phyloP scores from a whole-genome alignment of 192 early-diverging fungal species.

The Geranomyces variabilis region DNA sequence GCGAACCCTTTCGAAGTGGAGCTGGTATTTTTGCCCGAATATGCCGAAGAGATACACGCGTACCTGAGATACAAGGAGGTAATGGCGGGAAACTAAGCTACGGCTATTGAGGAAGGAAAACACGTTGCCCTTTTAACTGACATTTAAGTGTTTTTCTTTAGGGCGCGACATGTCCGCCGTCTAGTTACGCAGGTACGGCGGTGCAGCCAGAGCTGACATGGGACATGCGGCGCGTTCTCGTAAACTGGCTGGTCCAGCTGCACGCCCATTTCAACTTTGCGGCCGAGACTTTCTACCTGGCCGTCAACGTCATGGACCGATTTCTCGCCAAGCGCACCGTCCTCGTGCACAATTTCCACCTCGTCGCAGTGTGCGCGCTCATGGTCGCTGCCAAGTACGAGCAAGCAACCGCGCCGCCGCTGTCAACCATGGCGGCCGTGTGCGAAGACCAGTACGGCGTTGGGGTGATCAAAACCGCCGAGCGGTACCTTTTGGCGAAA shows the following conservation, averaged over 20 bases:
- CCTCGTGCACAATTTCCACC: conserved; percentile 71
- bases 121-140: not conserved
- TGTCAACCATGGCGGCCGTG: conserved; percentile 75
- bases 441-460: conserved; percentile 52
- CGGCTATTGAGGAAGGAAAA: not conserved
- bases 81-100: not conserved
- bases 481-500: conserved; percentile 58
- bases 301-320: conserved; percentile 83
- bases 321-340: conserved; percentile 77
- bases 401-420: conserved; percentile 72
- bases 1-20: not conserved
- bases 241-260: conserved; percentile 86
- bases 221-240: conserved; percentile 78
- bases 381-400: conserved; percentile 86
- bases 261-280: conserved; percentile 46
- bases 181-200: conserved; percentile 48
- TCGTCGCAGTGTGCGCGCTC: conserved; percentile 77
- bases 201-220: conserved; percentile 73
- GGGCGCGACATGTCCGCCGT: conserved; percentile 49
- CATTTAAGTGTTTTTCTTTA: not conserved
- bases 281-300: conserved; percentile 77
- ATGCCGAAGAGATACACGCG: conserved; percentile 61
- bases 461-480: conserved; percentile 54
- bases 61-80: conserved; percentile 63
- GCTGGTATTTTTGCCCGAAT: conserved; percentile 53